These are phyloP conservation scores for Bacterosira constricta DNA, from an alignment of 108 stramenopile species.

Conservation along the genomic window DNA sequence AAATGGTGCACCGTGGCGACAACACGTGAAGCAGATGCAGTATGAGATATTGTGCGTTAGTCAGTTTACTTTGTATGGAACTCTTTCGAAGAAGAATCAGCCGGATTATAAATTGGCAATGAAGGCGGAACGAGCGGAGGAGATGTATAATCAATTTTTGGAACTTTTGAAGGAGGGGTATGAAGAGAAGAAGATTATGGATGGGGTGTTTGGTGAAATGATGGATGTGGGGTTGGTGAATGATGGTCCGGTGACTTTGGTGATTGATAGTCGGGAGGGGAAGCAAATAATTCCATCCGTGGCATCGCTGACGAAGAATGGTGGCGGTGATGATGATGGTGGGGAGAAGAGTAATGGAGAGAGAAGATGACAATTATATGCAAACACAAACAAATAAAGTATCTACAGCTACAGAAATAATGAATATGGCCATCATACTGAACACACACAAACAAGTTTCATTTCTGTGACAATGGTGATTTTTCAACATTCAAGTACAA, in stretches of 20 bases:
- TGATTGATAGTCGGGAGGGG: conserved; percentile 73
- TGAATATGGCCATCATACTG: too few relatives aligned
- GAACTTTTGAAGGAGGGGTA: conserved; percentile 63
- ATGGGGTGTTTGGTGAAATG: conserved; percentile 88
- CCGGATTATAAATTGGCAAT: conserved; percentile 88
- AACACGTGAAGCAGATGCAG: conserved; percentile 72
- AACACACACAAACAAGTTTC: too few relatives aligned
- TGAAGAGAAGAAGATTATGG: conserved; percentile 65
- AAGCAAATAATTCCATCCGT: too few relatives aligned
- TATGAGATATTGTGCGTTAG: conserved; percentile 78
- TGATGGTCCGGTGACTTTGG: conserved; percentile 90
- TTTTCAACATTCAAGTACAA: too few relatives aligned
- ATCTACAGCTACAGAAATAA: too few relatives aligned
- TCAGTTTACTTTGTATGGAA: conserved; percentile 90
- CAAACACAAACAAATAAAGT: too few relatives aligned
- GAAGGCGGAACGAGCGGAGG: conserved; percentile 68
- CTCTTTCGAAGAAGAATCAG: conserved; percentile 79
- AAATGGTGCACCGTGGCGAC: conserved; percentile 68
- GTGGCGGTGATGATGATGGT: background rate
- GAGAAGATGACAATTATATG: too few relatives aligned
- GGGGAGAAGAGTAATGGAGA: too few relatives aligned
- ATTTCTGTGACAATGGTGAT: too few relatives aligned
- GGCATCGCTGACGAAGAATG: background rate
- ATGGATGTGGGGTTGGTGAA: conserved; percentile 88
- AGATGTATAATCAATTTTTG: conserved; percentile 72